Evolutionary conservation across 1,284 basidiomycete genomes (phyloP).

Genomic region (Phenoliferia sp.): DNA sequence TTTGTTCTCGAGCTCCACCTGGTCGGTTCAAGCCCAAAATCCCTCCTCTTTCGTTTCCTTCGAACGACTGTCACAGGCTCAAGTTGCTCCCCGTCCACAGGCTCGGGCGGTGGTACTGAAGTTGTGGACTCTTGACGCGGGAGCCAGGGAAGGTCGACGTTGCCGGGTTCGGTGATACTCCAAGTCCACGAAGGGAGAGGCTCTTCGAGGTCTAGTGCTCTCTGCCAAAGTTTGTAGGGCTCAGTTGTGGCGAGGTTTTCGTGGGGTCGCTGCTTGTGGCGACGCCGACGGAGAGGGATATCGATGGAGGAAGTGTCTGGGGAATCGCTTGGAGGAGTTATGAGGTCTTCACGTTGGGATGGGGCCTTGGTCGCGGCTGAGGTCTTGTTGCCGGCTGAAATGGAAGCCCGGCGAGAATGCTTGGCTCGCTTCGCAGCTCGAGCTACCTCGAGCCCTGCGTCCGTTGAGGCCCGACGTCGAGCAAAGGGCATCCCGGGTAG

Average conservation of each 20-base stretch:
- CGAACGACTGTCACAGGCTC: too few relatives aligned
- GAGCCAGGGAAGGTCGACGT: not conserved
- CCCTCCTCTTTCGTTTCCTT: too few relatives aligned
- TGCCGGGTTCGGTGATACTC: not conserved
- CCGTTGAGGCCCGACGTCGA: too few relatives aligned
- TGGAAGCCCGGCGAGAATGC: not conserved
- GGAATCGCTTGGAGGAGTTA: too few relatives aligned
- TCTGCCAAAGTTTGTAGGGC: not conserved
- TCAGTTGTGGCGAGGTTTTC: not conserved
- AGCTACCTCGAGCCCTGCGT: too few relatives aligned
- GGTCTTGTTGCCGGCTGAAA: too few relatives aligned
- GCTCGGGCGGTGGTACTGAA: not conserved
- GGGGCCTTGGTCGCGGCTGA: too few relatives aligned
- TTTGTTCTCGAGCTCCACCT: too few relatives aligned
- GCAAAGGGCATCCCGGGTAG: too few relatives aligned
- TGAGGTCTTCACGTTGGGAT: too few relatives aligned
- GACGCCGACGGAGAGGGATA: not conserved
- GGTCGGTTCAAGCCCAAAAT: too few relatives aligned
- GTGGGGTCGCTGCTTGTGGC: not conserved
- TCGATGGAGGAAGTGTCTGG: not conserved
- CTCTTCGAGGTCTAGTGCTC: not conserved
- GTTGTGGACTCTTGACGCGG: not conserved
- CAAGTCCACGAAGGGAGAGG: not conserved
- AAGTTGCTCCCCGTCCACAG: too few relatives aligned
- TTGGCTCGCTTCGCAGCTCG: not conserved